phyloP scores from a whole-genome alignment of 768 basidiomycete species.

The Naganishia onofrii region DNA sequence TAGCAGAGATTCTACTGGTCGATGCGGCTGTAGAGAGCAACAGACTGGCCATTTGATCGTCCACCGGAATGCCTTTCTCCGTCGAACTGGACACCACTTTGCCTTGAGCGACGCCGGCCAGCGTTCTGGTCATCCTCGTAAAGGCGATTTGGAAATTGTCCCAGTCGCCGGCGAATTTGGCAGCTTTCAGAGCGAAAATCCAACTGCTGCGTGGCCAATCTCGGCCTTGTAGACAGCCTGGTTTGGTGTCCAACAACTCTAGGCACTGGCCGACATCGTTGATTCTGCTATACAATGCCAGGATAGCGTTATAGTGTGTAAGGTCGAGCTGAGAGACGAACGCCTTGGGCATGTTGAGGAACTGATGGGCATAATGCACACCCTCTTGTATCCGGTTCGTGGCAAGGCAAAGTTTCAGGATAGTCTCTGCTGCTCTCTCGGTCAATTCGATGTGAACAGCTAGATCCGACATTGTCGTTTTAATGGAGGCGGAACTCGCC shows the following conservation, averaged over 20 bases:
- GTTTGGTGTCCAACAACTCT: constrained; percentile 35
- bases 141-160: constrained; percentile 33
- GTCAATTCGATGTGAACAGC: constrained; percentile 27
- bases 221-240: constrained; percentile 11
- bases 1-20: constrained; percentile 1
- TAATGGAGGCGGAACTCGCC: constrained; percentile 3
- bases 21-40: constrained; percentile 20
- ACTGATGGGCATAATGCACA: constrained; percentile 36
- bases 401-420: constrained; percentile 33
- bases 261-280: constrained; percentile 36
- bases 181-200: constrained; percentile 37
- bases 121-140: constrained; percentile 36
- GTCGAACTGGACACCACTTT: not conserved
- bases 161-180: constrained; percentile 42
- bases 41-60: constrained; percentile 13
- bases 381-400: constrained; percentile 32
- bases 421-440: constrained; percentile 37
- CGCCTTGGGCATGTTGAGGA: constrained; percentile 29
- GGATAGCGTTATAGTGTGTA: constrained; percentile 26
- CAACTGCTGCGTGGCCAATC: constrained; percentile 37
- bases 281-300: constrained; percentile 33
- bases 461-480: not conserved
- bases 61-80: not conserved
- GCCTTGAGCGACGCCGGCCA: constrained; percentile 23
- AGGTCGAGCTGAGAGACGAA: constrained; percentile 20